phyloP scores from a whole-genome alignment of 1,284 basidiomycete genomes.

The Irpex rosettiformis region DNA sequence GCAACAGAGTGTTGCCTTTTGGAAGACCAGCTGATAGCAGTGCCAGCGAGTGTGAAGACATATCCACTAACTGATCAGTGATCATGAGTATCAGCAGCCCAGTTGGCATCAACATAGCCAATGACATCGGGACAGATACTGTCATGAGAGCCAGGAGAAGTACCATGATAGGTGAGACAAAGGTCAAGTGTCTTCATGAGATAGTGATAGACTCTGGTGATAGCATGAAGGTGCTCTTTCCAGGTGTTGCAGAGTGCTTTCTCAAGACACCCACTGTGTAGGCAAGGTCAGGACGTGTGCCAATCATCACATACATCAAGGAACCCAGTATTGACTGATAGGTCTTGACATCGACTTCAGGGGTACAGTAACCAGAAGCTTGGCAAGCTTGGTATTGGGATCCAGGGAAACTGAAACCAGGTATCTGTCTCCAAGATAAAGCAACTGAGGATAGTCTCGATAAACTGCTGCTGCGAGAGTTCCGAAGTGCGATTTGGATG shows the following conservation, averaged over 20 bases:
- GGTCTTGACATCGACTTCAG: constrained; percentile 4
- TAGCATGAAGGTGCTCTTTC: constrained; percentile 18
- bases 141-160: constrained; percentile 3
- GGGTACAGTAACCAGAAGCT: constrained; percentile 3
- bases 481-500: constrained; percentile 19
- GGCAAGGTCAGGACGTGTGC: constrained; percentile 9
- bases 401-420: constrained; percentile 32
- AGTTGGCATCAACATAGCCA: constrained; percentile 39
- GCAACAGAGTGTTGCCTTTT: constrained; percentile 30
- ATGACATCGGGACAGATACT: constrained; percentile 17
- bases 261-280: constrained; percentile 8
- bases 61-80: constrained; percentile 23
- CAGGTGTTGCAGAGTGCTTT: constrained; percentile 11
- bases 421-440: constrained; percentile 30
- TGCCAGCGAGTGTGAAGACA: constrained; percentile 25
- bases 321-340: constrained; percentile 7
- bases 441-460: constrained; percentile 29
- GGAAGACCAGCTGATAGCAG: constrained; percentile 26
- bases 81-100: constrained; percentile 11
- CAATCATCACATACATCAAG: constrained; percentile 11
- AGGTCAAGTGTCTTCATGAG: constrained; percentile 19
- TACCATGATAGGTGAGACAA: constrained; percentile 5
- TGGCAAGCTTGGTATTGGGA: constrained; percentile 15
- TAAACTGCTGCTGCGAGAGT: constrained; percentile 34
- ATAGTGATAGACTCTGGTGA: constrained; percentile 27